Percentiles rank a stretch among this genome's conserved stretches.
Evolutionary conservation across 1,139 yeast species (phyloP).

Genomic region (Magnusiomyces sp.): DNA sequence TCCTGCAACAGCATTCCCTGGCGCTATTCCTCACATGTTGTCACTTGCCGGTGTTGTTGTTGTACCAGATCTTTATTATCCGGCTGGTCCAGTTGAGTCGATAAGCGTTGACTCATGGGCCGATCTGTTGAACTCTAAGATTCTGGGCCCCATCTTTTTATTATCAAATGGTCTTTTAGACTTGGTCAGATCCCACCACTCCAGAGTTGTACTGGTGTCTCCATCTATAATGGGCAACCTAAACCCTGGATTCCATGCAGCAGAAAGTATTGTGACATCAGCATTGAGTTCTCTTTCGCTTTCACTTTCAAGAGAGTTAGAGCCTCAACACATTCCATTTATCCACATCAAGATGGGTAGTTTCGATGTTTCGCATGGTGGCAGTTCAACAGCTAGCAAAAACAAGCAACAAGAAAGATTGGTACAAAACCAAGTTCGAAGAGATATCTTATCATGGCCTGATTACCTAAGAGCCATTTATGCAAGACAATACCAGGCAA

Average conservation of each 20-base stretch:
- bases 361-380: constrained; percentile 27
- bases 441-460: constrained; percentile 36
- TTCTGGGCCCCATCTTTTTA: constrained; percentile 43
- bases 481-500: constrained; percentile 29
- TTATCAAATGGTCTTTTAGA: constrained; percentile 50
- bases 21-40: constrained; percentile 47
- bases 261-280: constrained; percentile 32
- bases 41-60: constrained; percentile 50
- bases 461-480: constrained; percentile 32
- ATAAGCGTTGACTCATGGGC: constrained; percentile 48
- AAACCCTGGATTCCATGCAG: constrained; percentile 36
- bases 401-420: constrained; percentile 25
- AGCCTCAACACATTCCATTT: constrained; percentile 26
- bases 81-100: constrained; percentile 61
- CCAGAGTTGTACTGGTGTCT: constrained; percentile 33
- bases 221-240: constrained; percentile 35
- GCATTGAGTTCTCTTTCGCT: constrained; percentile 34
- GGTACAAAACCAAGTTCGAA: constrained; percentile 29
- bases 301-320: constrained; percentile 34
- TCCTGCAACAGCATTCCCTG: constrained; percentile 41
- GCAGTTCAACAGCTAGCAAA: not conserved
- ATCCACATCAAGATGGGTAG: constrained; percentile 34
- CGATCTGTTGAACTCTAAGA: constrained; percentile 39
- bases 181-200: constrained; percentile 42
- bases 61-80: constrained; percentile 57